A percentile compares a stretch with the other conserved stretches of the same genome.
Conservation (phyloP, 805 yeast genomes). For the Cyberlindnera subsufficiens region DNA sequence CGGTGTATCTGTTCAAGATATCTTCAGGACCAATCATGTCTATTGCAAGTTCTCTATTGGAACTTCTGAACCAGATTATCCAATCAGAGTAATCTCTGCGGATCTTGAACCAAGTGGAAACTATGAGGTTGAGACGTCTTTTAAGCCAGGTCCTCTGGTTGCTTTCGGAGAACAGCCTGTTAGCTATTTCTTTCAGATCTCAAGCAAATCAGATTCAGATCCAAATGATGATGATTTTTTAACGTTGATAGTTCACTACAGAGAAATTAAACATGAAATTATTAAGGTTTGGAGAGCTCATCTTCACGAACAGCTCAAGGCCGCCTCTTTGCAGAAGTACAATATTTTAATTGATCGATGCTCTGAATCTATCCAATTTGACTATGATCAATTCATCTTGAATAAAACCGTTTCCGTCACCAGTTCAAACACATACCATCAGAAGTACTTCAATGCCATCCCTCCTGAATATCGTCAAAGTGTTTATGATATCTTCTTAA, state of each 20-base stretch:
- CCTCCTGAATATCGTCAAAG: neutral
- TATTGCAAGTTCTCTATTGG: conserved; percentile 69
- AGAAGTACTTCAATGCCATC: neutral
- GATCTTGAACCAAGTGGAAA: conserved; percentile 30
- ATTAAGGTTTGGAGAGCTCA: conserved; percentile 18
- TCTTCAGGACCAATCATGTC: conserved; percentile 49
- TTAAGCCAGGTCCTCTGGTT: conserved; percentile 30
- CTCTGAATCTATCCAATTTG: conserved; percentile 3
- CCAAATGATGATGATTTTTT: conserved; percentile 30
- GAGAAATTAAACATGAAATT: conserved; percentile 43
- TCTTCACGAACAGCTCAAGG: conserved; percentile 10
- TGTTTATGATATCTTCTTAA: neutral
- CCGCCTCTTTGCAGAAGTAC: conserved; percentile 13
- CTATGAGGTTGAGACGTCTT: conserved; percentile 28
- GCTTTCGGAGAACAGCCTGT: conserved; percentile 71
- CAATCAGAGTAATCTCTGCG: conserved; percentile 47
- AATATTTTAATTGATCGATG: conserved; percentile 16
- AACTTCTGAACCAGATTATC: conserved; percentile 43
- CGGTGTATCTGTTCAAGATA: conserved; percentile 78
- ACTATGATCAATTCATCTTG: conserved; percentile 4
- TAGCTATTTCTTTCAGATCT: conserved; percentile 52
- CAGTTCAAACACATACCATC: neutral
- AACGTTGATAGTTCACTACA: conserved; percentile 38
- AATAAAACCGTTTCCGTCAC: neutral
- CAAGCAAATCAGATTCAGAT: conserved; percentile 19